Evolutionary conservation across 441 rosid species (phyloP).

Genomic region (Croton laevigatus): DNA sequence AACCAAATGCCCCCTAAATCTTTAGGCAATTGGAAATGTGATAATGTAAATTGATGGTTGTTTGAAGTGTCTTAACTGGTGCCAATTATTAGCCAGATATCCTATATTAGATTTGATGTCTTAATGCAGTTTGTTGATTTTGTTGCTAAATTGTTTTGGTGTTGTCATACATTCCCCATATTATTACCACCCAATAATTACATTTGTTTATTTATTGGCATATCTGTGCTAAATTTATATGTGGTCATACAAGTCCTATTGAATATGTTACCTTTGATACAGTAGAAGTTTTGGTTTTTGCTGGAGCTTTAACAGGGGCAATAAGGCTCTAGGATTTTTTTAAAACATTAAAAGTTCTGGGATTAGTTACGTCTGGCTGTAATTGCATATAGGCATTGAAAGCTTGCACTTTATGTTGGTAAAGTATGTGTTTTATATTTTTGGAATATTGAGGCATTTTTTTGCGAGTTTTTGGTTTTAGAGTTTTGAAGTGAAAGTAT

Average conservation of each 20-base stretch:
- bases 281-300: constrained; percentile 76
- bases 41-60: neutral
- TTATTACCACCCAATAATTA: constrained; percentile 15
- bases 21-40: too few relatives aligned
- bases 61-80: neutral
- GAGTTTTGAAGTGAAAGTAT: too few relatives aligned
- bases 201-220: constrained; percentile 13
- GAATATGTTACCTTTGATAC: constrained; percentile 72
- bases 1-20: too few relatives aligned
- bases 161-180: neutral
- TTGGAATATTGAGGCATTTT: too few relatives aligned
- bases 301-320: constrained; percentile 85
- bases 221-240: constrained; percentile 68
- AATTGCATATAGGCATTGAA: too few relatives aligned
- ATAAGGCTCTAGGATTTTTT: constrained; percentile 94
- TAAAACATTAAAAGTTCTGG: too few relatives aligned
- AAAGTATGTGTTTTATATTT: too few relatives aligned
- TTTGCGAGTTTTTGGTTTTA: too few relatives aligned
- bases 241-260: constrained; percentile 70
- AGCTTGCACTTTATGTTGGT: too few relatives aligned
- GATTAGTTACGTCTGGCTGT: too few relatives aligned
- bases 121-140: neutral
- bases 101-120: neutral
- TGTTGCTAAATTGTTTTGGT: neutral
- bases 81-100: neutral